Percentiles rank a stretch among this genome's conserved stretches.
These are phyloP conservation scores for Aspergillus puulaauensis DNA, from an alignment of 2,329 filamentous ascomycete genomes.

Conservation along the genomic window DNA sequence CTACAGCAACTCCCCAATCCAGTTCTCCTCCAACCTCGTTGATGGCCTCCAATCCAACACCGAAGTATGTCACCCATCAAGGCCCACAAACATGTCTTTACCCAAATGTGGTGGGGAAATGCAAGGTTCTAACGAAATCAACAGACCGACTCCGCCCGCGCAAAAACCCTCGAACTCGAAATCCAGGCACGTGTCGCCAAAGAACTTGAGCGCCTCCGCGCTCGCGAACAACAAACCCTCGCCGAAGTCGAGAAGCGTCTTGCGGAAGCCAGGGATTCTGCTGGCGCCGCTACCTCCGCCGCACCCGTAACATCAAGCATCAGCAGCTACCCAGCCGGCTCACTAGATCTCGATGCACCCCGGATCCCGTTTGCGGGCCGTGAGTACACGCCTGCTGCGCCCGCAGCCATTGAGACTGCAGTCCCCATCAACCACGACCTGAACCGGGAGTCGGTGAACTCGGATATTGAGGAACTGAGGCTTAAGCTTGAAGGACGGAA, in stretches of 20 bases:
- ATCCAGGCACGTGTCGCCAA: conserved; percentile 82
- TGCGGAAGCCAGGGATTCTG: conserved; percentile 36
- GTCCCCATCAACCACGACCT: conserved; percentile 43
- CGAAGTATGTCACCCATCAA: conserved; percentile 63
- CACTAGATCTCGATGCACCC: conserved; percentile 41
- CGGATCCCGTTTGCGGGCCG: conserved; percentile 45
- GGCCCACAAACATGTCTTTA: background rate
- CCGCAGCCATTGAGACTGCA: conserved; percentile 15
- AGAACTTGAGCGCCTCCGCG: conserved; percentile 78
- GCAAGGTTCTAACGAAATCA: conserved; percentile 4
- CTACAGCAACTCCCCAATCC: conserved; percentile 53
- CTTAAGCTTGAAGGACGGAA: conserved; percentile 62
- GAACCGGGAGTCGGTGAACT: conserved; percentile 53
- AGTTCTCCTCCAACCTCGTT: conserved; percentile 78
- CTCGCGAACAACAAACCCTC: conserved; percentile 68
- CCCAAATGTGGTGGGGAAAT: background rate
- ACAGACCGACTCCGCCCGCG: conserved; percentile 84
- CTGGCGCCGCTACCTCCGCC: conserved; percentile 26
- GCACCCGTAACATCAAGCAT: conserved; percentile 21
- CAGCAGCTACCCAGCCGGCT: conserved; percentile 25
- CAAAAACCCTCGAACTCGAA: conserved; percentile 79
- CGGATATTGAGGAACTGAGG: conserved; percentile 58
- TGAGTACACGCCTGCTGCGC: conserved; percentile 29
- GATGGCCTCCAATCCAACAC: conserved; percentile 79
- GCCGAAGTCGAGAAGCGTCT: conserved; percentile 66